Evolutionary conservation across 1,284 basidiomycete species (phyloP).

Genomic region (Neonothopanus nambi): DNA sequence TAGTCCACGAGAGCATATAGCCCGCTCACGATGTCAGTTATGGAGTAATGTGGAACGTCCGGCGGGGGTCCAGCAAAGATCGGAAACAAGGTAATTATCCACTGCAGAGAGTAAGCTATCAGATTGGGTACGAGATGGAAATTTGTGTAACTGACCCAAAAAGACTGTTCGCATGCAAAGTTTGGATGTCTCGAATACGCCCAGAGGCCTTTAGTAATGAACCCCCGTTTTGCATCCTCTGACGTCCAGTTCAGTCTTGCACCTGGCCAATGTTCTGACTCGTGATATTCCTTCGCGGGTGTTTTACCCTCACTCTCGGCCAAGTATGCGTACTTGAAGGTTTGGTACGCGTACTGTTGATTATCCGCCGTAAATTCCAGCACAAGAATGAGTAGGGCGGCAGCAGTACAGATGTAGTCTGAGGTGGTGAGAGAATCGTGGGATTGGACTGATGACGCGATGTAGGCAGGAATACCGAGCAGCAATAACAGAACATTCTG

Average conservation of each 20-base stretch:
- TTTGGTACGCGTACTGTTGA: constrained; percentile 85
- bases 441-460: constrained; percentile 50
- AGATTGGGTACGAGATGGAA: background rate
- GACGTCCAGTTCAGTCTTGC: constrained; percentile 61
- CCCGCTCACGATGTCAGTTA: constrained; percentile 3
- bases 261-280: constrained; percentile 62
- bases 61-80: constrained; percentile 50
- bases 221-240: constrained; percentile 77
- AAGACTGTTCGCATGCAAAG: constrained; percentile 85
- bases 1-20: no score
- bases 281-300: constrained; percentile 37
- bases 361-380: constrained; percentile 87
- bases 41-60: constrained; percentile 26
- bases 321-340: constrained; percentile 67
- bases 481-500: constrained; percentile 84
- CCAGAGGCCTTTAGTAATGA: constrained; percentile 85
- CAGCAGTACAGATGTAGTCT: constrained; percentile 65
- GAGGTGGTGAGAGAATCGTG: constrained; percentile 54
- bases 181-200: constrained; percentile 89
- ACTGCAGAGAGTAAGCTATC: constrained; percentile 40
- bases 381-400: constrained; percentile 60
- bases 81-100: constrained; percentile 69
- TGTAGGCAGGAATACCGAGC: constrained; percentile 63
- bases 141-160: constrained; percentile 67
- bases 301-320: constrained; percentile 19